phyloP scores from a whole-genome alignment of 768 basidiomycete genomes.

The Lentinula sp. region DNA sequence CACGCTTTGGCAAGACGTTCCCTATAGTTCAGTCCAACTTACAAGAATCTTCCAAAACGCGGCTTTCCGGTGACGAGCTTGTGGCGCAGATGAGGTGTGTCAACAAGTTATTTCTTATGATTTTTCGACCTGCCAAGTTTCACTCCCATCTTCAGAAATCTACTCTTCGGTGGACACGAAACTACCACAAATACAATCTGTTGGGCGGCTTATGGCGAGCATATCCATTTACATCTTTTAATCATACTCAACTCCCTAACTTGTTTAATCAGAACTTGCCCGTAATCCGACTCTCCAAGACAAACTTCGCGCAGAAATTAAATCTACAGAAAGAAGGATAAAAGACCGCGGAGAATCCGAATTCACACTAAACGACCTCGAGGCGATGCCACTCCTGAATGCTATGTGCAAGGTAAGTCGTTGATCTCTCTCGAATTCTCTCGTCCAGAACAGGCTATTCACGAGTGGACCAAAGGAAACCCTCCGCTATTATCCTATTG shows the following conservation, averaged over 20 bases:
- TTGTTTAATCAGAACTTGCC: not conserved
- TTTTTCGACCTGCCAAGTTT: not conserved
- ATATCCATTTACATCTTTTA: not conserved
- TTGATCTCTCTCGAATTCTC: not conserved
- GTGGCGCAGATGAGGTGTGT: slow-evolving; percentile 19
- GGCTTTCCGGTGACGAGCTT: slow-evolving; percentile 18
- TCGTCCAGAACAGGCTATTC: not conserved
- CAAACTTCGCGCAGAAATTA: not conserved
- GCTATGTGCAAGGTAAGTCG: slow-evolving; percentile 35
- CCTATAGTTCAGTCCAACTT: slow-evolving; percentile 12
- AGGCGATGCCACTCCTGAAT: slow-evolving; percentile 44
- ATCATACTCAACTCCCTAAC: not conserved
- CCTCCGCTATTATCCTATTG: slow-evolving; percentile 35
- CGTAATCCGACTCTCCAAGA: not conserved
- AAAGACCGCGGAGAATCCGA: slow-evolving; percentile 14
- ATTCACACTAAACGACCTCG: slow-evolving; percentile 37
- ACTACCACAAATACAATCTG: not conserved
- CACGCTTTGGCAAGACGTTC: not conserved
- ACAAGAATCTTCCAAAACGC: slow-evolving; percentile 7
- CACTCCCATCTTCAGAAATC: not conserved
- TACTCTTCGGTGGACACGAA: not conserved
- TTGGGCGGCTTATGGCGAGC: not conserved
- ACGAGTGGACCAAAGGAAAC: slow-evolving; percentile 28
- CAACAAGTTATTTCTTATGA: too few relatives aligned
- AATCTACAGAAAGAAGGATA: not conserved